Conservation (phyloP, 2,329 filamentous ascomycete species). For the Periconia sp. region DNA sequence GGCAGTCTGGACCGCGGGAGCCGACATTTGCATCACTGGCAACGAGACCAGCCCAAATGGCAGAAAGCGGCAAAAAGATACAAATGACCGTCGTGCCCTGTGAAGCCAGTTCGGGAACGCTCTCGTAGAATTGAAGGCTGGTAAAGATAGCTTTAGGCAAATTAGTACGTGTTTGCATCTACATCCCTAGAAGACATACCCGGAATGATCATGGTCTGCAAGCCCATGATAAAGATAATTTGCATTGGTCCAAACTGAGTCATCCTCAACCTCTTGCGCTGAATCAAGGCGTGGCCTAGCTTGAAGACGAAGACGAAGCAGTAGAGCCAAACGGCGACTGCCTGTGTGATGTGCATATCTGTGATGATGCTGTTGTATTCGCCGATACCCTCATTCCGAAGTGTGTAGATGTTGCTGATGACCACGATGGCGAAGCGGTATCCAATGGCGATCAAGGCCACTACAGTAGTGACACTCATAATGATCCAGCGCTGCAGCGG, state of each 20-base stretch:
- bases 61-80: constrained; percentile 69
- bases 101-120: constrained; percentile 60
- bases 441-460: constrained; percentile 59
- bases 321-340: constrained; percentile 66
- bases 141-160: constrained; percentile 64
- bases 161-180: too few relatives aligned
- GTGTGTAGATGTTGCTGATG: constrained; percentile 51
- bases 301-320: constrained; percentile 67
- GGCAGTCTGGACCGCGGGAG: constrained; percentile 27
- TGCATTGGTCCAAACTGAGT: constrained; percentile 69
- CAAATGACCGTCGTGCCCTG: constrained; percentile 64
- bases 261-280: constrained; percentile 63
- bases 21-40: constrained; percentile 28
- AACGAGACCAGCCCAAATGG: constrained; percentile 64
- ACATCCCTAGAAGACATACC: constrained; percentile 52
- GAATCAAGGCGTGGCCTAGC: constrained; percentile 62
- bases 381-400: constrained; percentile 42
- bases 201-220: constrained; percentile 70
- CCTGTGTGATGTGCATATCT: constrained; percentile 58
- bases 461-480: constrained; percentile 53
- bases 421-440: constrained; percentile 62
- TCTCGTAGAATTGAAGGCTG: constrained; percentile 60
- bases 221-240: constrained; percentile 71
- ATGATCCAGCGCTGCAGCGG: constrained; percentile 52
- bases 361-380: constrained; percentile 26